These are phyloP conservation scores for Suillus variegatus DNA, from an alignment of 768 basidiomycete species.

Conservation along the genomic window DNA sequence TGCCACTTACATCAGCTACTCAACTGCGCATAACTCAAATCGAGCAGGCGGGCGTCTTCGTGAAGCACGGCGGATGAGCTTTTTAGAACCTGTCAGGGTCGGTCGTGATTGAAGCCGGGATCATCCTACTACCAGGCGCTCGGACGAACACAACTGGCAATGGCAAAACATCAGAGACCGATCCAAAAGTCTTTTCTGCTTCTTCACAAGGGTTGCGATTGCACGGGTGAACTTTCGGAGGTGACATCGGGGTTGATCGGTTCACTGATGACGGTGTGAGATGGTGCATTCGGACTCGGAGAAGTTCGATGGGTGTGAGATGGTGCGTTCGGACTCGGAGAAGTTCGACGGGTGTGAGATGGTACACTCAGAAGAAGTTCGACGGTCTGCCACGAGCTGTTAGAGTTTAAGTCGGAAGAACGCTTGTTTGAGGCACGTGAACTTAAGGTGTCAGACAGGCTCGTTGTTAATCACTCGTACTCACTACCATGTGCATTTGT, in stretches of 20 bases:
- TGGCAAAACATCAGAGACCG: background rate
- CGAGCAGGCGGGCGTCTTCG: background rate
- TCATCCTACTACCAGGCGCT: background rate
- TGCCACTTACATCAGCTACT: background rate
- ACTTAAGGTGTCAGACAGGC: background rate
- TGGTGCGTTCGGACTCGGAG: too few species aligned
- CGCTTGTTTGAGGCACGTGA: too few species aligned
- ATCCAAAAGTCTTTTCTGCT: background rate
- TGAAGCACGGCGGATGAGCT: background rate
- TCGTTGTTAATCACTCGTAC: background rate
- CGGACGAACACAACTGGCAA: background rate
- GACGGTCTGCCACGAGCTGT: background rate
- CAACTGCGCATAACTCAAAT: background rate
- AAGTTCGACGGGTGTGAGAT: background rate
- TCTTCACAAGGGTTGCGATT: background rate
- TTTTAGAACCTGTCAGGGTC: too few species aligned
- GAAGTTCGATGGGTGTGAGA: too few species aligned
- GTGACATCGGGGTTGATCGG: background rate
- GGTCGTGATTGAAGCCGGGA: background rate
- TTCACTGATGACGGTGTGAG: background rate
- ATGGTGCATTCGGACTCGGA: too few species aligned
- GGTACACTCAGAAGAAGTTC: background rate
- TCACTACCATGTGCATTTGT: background rate
- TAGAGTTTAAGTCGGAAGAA: background rate
- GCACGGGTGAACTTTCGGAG: background rate